Conservation (phyloP, 2,329 filamentous ascomycete genomes). For the Arachnomyces sp. region DNA sequence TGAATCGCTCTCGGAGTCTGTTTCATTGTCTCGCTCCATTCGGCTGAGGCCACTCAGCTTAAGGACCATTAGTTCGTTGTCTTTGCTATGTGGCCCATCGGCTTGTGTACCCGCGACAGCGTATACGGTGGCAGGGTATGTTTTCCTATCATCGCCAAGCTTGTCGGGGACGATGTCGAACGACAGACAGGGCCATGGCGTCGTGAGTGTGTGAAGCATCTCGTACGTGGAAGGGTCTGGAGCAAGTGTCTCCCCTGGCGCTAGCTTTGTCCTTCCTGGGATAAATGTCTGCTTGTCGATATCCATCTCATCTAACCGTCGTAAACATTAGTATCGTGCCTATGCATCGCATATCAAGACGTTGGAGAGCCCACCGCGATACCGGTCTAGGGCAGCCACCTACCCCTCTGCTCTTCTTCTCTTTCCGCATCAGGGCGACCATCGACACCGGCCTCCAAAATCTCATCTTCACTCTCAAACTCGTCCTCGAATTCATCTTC, state of each 20-base stretch:
- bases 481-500: slow-evolving; percentile 88
- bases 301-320: slow-evolving; percentile 65
- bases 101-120: slow-evolving; percentile 92
- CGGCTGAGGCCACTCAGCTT: slow-evolving; percentile 87
- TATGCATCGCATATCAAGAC: not conserved
- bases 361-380: slow-evolving; percentile 11
- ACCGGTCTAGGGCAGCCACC: slow-evolving; percentile 18
- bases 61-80: slow-evolving; percentile 92
- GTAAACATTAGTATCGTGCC: slow-evolving; percentile 12
- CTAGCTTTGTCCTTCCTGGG: slow-evolving; percentile 83
- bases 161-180: slow-evolving; percentile 85
- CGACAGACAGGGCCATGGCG: slow-evolving; percentile 93
- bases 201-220: slow-evolving; percentile 90
- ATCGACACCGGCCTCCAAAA: slow-evolving; percentile 88
- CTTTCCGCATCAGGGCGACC: slow-evolving; percentile 85
- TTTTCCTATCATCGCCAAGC: slow-evolving; percentile 79
- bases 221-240: slow-evolving; percentile 94
- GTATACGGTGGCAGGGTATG: slow-evolving; percentile 94
- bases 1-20: slow-evolving; percentile 61
- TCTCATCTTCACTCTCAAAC: slow-evolving; percentile 87
- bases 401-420: slow-evolving; percentile 74
- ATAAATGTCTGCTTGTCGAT: slow-evolving; percentile 94
- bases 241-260: slow-evolving; percentile 79
- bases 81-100: slow-evolving; percentile 61
- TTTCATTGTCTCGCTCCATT: slow-evolving; percentile 67